Conservation (phyloP, 2,329 filamentous ascomycete species). For the Chlorencoelia australis region DNA sequence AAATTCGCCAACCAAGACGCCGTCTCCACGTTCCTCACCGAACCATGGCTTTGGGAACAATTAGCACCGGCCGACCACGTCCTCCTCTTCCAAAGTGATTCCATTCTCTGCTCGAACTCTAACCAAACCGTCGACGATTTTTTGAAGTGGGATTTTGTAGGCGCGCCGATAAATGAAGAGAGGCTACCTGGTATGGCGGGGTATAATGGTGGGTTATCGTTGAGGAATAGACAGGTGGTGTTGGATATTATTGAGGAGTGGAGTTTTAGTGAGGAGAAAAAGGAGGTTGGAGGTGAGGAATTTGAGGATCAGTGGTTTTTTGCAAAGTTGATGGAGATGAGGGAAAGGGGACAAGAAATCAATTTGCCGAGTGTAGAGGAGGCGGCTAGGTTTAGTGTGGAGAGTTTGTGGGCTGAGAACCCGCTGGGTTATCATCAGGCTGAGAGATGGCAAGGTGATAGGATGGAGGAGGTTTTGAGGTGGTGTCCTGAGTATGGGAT, state of each 20-base stretch:
- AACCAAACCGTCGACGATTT: slow-evolving; percentile 39
- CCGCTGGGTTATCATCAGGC: slow-evolving; percentile 49
- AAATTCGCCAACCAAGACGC: slow-evolving; percentile 41
- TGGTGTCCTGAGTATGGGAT: too few species aligned
- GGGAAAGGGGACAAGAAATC: too few species aligned
- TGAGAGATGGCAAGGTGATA: too few species aligned
- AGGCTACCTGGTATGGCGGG: too few species aligned
- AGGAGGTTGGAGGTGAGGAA: slow-evolving; percentile 35
- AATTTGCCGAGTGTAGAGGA: slow-evolving; percentile 18
- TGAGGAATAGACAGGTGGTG: slow-evolving; percentile 16
- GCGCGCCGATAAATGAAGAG: slow-evolving; percentile 22
- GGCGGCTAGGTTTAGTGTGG: slow-evolving; percentile 36
- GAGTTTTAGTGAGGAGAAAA: slow-evolving; percentile 34
- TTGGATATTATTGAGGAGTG: slow-evolving; percentile 26
- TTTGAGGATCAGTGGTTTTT: slow-evolving; percentile 43
- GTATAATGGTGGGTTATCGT: slow-evolving; percentile 23
- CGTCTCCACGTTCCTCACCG: slow-evolving; percentile 39
- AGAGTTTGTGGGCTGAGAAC: slow-evolving; percentile 33
- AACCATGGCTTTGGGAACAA: slow-evolving; percentile 41
- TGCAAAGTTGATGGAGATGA: slow-evolving; percentile 35
- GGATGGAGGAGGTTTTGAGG: too few species aligned
- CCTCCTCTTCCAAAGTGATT: slow-evolving; percentile 44
- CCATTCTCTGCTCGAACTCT: slow-evolving; percentile 45
- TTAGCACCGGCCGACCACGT: slow-evolving; percentile 42
- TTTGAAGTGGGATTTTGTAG: slow-evolving; percentile 36